Conservation (phyloP, 73 alveolate species). For the Paramecium sonneborni region DNA sequence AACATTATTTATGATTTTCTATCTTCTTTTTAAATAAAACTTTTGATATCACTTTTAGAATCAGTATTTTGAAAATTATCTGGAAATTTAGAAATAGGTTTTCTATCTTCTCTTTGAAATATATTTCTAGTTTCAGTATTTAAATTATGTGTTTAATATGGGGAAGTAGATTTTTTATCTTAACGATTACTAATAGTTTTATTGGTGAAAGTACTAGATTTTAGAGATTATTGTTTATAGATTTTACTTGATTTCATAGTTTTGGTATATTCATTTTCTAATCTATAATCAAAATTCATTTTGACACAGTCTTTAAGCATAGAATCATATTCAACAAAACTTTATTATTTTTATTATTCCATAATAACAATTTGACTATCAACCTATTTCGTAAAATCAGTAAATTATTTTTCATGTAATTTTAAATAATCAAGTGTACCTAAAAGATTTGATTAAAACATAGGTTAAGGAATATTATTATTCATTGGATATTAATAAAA, state of each 20-base stretch:
- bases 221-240: background rate
- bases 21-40: background rate
- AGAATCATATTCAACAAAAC: background rate
- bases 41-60: background rate
- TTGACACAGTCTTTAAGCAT: background rate
- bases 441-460: background rate
- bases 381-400: background rate
- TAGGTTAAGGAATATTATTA: background rate
- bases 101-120: background rate
- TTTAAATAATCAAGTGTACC: background rate
- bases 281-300: background rate
- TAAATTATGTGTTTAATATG: background rate
- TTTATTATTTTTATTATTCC: background rate
- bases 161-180: background rate
- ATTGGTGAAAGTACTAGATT: background rate
- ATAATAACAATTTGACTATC: background rate
- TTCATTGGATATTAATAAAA: background rate
- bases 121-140: background rate
- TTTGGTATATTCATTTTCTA: background rate
- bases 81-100: background rate
- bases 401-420: background rate
- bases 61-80: background rate
- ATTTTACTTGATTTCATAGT: background rate
- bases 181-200: background rate
- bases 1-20: background rate